Conservation (phyloP, 495 filamentous ascomycete genomes). For the Penicillium turbatum region DNA sequence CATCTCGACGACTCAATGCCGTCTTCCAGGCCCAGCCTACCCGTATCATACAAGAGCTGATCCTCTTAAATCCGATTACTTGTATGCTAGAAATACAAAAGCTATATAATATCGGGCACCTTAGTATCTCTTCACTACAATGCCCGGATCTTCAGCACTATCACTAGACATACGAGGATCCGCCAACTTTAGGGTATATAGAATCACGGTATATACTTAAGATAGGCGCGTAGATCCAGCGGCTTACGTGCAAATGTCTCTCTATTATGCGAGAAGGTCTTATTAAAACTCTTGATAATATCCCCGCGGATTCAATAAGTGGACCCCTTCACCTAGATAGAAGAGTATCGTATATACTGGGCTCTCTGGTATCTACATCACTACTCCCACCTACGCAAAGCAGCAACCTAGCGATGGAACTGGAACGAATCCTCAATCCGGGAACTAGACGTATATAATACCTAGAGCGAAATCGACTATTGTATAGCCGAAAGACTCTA, state of each 20-base stretch:
- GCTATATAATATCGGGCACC: background rate
- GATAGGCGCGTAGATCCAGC: background rate
- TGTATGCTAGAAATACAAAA: background rate
- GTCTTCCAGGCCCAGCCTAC: background rate
- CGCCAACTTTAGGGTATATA: background rate
- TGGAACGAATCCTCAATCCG: background rate
- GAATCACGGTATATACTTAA: background rate
- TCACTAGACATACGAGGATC: background rate
- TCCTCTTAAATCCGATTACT: background rate
- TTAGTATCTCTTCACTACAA: background rate
- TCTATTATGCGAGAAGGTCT: background rate
- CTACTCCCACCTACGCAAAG: constrained; percentile 4
- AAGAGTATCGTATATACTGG: constrained; percentile 14
- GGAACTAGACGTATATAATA: background rate
- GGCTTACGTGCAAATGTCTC: background rate
- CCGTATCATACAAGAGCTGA: background rate
- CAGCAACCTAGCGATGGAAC: background rate
- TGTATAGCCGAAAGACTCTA: background rate
- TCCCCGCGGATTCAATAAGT: background rate
- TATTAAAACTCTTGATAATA: background rate
- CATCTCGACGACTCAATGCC: background rate
- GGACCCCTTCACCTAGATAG: constrained; percentile 4
- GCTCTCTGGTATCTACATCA: constrained; percentile 9
- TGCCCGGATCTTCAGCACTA: background rate
- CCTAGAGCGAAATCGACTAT: background rate